These are phyloP conservation scores for Podaxis sp. DNA, from an alignment of 768 basidiomycete genomes.

Conservation along the genomic window DNA sequence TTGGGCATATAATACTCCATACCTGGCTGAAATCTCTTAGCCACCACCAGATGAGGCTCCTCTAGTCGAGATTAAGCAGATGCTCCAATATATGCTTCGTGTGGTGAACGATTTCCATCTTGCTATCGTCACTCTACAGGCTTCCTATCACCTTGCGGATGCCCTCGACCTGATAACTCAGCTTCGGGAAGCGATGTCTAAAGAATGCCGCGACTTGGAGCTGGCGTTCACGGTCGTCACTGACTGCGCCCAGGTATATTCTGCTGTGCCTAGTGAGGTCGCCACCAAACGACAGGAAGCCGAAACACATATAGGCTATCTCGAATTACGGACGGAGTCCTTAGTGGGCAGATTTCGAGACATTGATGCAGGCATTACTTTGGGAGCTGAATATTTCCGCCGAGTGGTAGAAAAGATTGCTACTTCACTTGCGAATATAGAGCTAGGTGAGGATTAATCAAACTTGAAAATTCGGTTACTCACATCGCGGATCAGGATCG, in stretches of 20 bases:
- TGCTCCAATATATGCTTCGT: not conserved
- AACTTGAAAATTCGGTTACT: not conserved
- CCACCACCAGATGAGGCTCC: not conserved
- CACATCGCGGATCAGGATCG: not conserved
- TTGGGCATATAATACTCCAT: not conserved
- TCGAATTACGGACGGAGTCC: not conserved
- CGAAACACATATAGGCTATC: not conserved
- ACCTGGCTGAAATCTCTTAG: not conserved
- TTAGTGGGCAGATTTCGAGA: not conserved
- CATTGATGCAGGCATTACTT: not conserved
- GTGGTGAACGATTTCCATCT: not conserved
- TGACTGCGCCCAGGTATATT: not conserved
- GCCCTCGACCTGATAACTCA: not conserved
- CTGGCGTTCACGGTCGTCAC: not conserved
- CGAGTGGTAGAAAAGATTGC: not conserved
- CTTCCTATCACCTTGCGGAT: not conserved
- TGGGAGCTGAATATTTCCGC: not conserved
- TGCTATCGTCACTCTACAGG: not conserved
- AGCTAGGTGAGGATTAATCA: not conserved
- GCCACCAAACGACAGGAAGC: not conserved
- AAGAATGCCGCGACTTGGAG: not conserved
- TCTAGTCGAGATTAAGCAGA: not conserved
- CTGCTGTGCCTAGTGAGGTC: not conserved
- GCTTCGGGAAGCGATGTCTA: not conserved
- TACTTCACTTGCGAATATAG: not conserved